Conservation (phyloP, 2,329 filamentous ascomycete genomes). For the Sporothrix luriei region DNA sequence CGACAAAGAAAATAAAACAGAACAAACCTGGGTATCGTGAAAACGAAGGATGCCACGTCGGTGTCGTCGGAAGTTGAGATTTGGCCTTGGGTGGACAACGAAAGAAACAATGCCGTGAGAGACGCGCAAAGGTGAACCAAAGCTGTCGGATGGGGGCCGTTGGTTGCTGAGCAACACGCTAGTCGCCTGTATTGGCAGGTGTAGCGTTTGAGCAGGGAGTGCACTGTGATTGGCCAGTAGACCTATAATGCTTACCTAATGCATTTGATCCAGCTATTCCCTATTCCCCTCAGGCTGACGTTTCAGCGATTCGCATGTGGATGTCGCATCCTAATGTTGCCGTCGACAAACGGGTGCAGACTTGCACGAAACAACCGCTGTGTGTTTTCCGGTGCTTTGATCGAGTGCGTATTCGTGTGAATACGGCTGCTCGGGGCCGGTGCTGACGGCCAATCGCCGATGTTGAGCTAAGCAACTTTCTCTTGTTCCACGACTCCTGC, state of each 20-base stretch:
- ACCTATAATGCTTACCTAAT: conserved; percentile 23
- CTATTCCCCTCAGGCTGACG: conserved; percentile 31
- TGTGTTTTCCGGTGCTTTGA: neutral
- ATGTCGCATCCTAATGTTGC: conserved; percentile 3
- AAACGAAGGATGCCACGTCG: conserved; percentile 12
- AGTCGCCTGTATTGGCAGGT: conserved; percentile 15
- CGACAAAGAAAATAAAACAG: conserved; percentile 15
- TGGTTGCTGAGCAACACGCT: conserved; percentile 33
- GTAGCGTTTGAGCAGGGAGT: neutral
- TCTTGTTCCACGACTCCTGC: neutral
- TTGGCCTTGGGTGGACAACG: conserved; percentile 22
- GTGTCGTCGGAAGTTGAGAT: conserved; percentile 21
- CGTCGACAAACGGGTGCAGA: conserved; percentile 8
- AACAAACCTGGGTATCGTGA: conserved; percentile 19
- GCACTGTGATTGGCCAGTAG: conserved; percentile 31
- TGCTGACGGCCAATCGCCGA: conserved; percentile 13
- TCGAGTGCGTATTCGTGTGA: neutral
- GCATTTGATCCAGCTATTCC: neutral
- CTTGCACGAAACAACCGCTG: neutral
- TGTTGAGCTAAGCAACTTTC: neutral
- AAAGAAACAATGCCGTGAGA: conserved; percentile 15
- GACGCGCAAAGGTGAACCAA: conserved; percentile 11
- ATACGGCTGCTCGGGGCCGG: neutral
- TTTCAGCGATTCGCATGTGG: neutral
- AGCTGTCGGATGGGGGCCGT: conserved; percentile 17